These are phyloP conservation scores for Prunus yedoensis DNA, from an alignment of 331 rosid species.

Conservation along the genomic window DNA sequence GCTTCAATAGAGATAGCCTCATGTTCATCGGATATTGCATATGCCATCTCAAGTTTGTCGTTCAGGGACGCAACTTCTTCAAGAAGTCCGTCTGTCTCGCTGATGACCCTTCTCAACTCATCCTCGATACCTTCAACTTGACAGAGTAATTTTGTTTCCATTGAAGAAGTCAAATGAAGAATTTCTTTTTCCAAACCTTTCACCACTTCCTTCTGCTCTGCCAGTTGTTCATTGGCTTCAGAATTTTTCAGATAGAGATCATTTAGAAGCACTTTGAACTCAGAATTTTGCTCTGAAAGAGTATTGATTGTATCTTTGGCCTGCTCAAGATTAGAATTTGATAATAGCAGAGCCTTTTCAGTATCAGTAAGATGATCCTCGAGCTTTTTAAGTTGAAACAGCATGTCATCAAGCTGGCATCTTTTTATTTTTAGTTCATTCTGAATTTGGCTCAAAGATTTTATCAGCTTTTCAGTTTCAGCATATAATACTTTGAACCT, in stretches of 20 bases:
- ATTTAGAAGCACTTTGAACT: conserved; percentile 61
- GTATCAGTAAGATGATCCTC: conserved; percentile 56
- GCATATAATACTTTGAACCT: conserved; percentile 41
- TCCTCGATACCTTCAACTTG: conserved; percentile 58
- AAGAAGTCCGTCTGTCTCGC: too few species aligned
- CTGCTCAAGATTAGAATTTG: conserved; percentile 62
- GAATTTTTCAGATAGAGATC: conserved; percentile 52
- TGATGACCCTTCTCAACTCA: too few species aligned
- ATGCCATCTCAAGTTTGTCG: too few species aligned
- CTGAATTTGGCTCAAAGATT: conserved; percentile 55
- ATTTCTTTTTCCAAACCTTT: conserved; percentile 79
- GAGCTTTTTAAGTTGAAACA: conserved; percentile 49
- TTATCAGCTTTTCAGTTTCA: conserved; percentile 59
- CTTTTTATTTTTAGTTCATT: conserved; percentile 66
- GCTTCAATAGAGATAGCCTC: conserved; percentile 84
- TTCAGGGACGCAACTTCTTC: too few species aligned
- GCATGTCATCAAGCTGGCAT: conserved; percentile 57
- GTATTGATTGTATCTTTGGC: conserved; percentile 52
- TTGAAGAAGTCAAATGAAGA: conserved; percentile 59
- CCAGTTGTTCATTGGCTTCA: conserved; percentile 64
- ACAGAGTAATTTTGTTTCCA: conserved; percentile 51
- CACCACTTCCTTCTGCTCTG: conserved; percentile 72
- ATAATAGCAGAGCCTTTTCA: conserved; percentile 51
- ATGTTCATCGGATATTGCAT: conserved; percentile 58
- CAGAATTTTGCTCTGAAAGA: conserved; percentile 56